Conservation (phyloP, 1,284 basidiomycete genomes). For the Cystobasidium pallidum region DNA sequence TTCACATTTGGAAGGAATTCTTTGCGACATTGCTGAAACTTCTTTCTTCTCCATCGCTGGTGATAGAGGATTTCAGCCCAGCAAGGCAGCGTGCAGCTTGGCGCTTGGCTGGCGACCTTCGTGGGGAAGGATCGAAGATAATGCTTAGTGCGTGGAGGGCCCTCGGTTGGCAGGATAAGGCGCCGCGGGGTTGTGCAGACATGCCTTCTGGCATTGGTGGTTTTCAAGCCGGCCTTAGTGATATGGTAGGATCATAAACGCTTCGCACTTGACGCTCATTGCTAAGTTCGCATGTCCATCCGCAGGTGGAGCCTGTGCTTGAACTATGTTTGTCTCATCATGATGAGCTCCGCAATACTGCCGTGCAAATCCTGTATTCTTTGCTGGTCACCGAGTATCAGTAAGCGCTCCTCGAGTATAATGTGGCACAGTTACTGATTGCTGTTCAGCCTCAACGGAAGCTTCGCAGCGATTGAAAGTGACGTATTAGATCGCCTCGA, state of each 20-base stretch:
- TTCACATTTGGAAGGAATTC: conserved; percentile 76
- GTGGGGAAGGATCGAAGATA: conserved; percentile 87
- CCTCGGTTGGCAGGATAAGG: conserved; percentile 73
- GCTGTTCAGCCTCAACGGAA: conserved; percentile 66
- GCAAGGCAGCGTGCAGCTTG: conserved; percentile 81
- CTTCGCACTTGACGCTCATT: conserved; percentile 54
- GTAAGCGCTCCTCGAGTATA: conserved; percentile 20
- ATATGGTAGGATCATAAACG: conserved; percentile 12
- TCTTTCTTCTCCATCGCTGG: conserved; percentile 83
- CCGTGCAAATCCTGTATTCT: conserved; percentile 83
- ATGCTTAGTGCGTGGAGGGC: conserved; percentile 84
- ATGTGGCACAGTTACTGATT: no score
- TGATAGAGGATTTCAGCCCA: conserved; percentile 91
- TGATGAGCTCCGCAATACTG: conserved; percentile 84
- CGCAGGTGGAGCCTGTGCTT: conserved; percentile 81
- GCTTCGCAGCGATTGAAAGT: conserved; percentile 67
- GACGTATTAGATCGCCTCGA: conserved; percentile 94
- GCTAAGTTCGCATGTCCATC: conserved; percentile 58
- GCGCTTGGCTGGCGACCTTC: conserved; percentile 90
- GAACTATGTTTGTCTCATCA: conserved; percentile 93
- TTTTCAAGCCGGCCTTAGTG: conserved; percentile 72
- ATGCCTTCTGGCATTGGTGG: conserved; percentile 45
- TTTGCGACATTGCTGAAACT: conserved; percentile 82
- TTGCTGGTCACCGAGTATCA: conserved; percentile 86
- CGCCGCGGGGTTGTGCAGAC: background rate